These are phyloP conservation scores for Komagataella phaffii DNA, from an alignment of 805 yeast species.

Conservation along the genomic window DNA sequence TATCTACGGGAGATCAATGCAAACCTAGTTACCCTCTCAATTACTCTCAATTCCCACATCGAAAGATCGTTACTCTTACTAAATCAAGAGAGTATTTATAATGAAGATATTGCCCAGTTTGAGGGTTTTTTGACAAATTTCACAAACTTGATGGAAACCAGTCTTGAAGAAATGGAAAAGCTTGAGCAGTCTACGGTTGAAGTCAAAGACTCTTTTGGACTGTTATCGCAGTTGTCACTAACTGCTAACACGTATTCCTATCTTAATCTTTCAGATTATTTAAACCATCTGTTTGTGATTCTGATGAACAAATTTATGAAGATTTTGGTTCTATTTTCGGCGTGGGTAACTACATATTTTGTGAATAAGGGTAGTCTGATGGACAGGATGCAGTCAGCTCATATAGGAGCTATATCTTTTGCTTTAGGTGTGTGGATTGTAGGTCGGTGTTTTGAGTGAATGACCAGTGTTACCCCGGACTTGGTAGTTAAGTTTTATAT, in stretches of 20 bases:
- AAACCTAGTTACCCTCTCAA: neutral
- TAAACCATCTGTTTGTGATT: neutral
- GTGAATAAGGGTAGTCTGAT: neutral
- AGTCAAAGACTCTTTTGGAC: neutral
- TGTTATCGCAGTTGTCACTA: neutral
- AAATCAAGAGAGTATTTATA: neutral
- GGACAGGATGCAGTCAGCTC: neutral
- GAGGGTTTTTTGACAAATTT: neutral
- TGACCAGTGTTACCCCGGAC: neutral
- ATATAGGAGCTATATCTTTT: neutral
- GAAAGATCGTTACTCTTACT: neutral
- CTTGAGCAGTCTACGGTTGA: neutral
- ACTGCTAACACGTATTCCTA: neutral
- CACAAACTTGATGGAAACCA: neutral
- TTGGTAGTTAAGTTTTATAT: too few species aligned
- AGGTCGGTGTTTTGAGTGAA: neutral
- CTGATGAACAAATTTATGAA: neutral
- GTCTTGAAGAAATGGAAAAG: neutral
- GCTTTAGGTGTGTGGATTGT: neutral
- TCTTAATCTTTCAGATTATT: neutral
- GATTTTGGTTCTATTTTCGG: neutral
- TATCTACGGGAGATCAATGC: neutral
- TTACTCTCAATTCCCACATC: neutral
- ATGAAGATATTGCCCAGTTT: neutral
- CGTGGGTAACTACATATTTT: neutral